Conservation (phyloP, 2,329 filamentous ascomycete genomes). For the Aspergillus melleus region DNA sequence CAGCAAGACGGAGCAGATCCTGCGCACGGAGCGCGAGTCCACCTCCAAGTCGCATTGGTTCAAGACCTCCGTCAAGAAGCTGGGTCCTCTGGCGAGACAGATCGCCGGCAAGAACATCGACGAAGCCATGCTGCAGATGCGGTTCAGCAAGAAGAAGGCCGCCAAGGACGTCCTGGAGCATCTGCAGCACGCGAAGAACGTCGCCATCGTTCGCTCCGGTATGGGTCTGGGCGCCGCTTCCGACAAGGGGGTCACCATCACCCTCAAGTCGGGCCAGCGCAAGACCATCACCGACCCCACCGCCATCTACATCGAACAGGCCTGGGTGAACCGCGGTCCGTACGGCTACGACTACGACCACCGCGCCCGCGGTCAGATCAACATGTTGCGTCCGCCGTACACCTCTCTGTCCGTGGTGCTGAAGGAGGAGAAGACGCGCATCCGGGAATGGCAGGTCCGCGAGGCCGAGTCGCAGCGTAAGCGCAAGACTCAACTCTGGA, state of each 20-base stretch:
- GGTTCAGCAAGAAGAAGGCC: conserved; percentile 91
- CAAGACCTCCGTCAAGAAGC: conserved; percentile 88
- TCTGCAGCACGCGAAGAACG: conserved; percentile 76
- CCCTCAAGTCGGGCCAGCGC: conserved; percentile 72
- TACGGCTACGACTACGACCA: conserved; percentile 64
- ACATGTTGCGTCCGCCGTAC: conserved; percentile 67
- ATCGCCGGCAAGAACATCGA: conserved; percentile 92
- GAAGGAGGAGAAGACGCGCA: conserved; percentile 90
- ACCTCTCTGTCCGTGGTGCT: conserved; percentile 77
- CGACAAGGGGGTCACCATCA: conserved; percentile 57
- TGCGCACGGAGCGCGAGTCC: conserved; percentile 62
- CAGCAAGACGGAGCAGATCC: conserved; percentile 65
- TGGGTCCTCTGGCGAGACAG: conserved; percentile 80
- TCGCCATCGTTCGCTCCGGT: conserved; percentile 74
- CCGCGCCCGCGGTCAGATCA: conserved; percentile 72
- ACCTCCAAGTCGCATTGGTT: conserved; percentile 67
- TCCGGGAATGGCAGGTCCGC: conserved; percentile 76
- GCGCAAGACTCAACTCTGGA: conserved; percentile 76
- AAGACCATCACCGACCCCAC: conserved; percentile 71
- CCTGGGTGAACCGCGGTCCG: conserved; percentile 82
- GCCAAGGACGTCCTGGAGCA: conserved; percentile 77
- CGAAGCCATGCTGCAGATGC: conserved; percentile 92
- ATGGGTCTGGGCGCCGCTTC: conserved; percentile 68
- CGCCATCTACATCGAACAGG: conserved; percentile 86
- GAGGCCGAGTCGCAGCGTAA: conserved; percentile 75